Evolutionary conservation across 2,329 filamentous ascomycete genomes (phyloP), one percentile per base, ranked within the genome.

Genomic region (Boeremia exigua): DNA sequence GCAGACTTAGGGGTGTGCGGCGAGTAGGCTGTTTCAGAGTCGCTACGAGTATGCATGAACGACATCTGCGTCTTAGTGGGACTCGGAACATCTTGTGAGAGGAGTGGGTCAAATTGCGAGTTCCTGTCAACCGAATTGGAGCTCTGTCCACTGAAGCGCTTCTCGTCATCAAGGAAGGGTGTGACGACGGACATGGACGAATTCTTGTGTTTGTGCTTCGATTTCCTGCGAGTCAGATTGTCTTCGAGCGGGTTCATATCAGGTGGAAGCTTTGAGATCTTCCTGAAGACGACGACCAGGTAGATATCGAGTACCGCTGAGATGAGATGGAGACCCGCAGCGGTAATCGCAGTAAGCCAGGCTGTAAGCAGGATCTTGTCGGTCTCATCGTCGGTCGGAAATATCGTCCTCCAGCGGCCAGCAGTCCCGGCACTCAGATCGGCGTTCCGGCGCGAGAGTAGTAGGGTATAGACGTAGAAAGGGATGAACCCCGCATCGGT

Each of bases 201-300:
- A 63, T 84, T 86, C 71, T 90, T 93, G 69, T 89, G 86, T 80
- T 92, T 93, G 77, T 96, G 92, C 66, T 80, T 75, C 62, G 74
- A 70, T 77, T 81, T 54, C 23, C 88, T 85, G 10, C 91, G 87
- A 1, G 92, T 97, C 54, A 96, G 79, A 67, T 94, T 88, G 62
- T 90, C 86, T 72, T 97, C 93, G 12, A 98, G 82, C 1, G 94
- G 94, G 72, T 98, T 98, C 90, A 96, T 92, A 70, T 98, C 94
- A 0, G 94, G 93, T 6, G 94, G 94, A 73, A 97, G 83, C 17
- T 83, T 81, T 5, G 87, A 82, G 67, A 98, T 97, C 69, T 90
- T 89, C 36, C 88, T 86, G 84, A 97, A 98, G 64, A 89, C 85
- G 48, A 90, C 73, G 14, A 87, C 86, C 25, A 98, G 81, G 77